Conservation (phyloP, 768 basidiomycete species). For the Phanerochaete sordida region DNA sequence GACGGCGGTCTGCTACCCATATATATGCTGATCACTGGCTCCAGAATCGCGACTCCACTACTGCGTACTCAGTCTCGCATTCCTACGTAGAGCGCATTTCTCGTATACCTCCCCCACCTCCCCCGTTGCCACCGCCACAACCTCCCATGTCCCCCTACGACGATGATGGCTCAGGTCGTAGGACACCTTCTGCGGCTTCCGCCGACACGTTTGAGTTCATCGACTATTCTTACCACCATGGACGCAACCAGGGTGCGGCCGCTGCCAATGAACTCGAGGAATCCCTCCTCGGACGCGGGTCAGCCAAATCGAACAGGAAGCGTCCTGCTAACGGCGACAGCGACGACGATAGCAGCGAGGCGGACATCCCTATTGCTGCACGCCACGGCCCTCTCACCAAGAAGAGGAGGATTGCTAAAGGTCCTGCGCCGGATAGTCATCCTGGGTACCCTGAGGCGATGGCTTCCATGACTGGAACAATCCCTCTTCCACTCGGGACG, state of each 20-base stretch:
- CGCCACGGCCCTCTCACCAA: conserved; percentile 49
- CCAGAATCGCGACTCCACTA: conserved; percentile 67
- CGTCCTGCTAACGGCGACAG: conserved; percentile 43
- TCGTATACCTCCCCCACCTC: conserved; percentile 40
- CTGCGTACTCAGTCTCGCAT: conserved; percentile 57
- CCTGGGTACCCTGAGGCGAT: conserved; percentile 41
- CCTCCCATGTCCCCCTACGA: conserved; percentile 29
- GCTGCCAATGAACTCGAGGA: conserved; percentile 56
- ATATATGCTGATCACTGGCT: conserved; percentile 1
- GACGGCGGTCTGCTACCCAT: background rate
- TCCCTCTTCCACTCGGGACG: conserved; percentile 24
- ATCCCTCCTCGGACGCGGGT: conserved; percentile 40
- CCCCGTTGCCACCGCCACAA: conserved; percentile 32
- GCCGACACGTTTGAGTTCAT: conserved; percentile 26
- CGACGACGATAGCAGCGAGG: conserved; percentile 59
- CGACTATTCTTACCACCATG: conserved; percentile 15
- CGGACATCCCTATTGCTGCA: conserved; percentile 38
- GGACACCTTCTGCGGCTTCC: conserved; percentile 30
- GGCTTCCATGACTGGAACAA: conserved; percentile 23
- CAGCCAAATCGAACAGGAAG: conserved; percentile 37
- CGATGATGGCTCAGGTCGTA: conserved; percentile 31
- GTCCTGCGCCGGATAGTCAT: conserved; percentile 25
- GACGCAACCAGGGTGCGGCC: conserved; percentile 36
- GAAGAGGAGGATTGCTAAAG: conserved; percentile 54
- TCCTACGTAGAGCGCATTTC: conserved; percentile 50